These are phyloP conservation scores for Fraxinus sp. DNA, from an alignment of 305 asterid species.

Conservation along the genomic window DNA sequence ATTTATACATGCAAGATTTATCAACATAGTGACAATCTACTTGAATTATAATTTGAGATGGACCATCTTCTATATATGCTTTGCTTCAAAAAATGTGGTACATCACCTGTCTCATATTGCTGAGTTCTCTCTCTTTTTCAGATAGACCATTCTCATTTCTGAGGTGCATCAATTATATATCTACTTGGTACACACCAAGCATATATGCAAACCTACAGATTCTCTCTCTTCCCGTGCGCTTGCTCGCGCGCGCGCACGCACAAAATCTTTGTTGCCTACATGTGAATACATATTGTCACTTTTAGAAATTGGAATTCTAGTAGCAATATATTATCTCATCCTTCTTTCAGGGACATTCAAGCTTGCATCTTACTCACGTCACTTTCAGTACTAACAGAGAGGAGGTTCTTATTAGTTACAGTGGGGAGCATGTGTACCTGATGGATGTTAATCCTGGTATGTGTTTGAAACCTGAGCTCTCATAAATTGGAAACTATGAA, in stretches of 20 bases:
- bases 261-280: neutral
- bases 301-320: conserved; percentile 15
- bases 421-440: conserved; percentile 94
- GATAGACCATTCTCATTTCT: neutral
- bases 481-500: neutral
- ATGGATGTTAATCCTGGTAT: conserved; percentile 84
- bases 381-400: conserved; percentile 85
- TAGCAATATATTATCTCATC: conserved; percentile 24
- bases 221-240: neutral
- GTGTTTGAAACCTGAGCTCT: conserved; percentile 1
- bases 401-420: conserved; percentile 94
- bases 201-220: neutral
- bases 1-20: neutral
- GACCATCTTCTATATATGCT: neutral
- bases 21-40: neutral
- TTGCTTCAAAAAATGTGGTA: neutral
- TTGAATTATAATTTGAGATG: neutral
- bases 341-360: conserved; percentile 65
- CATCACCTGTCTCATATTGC: neutral
- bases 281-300: neutral
- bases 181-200: neutral
- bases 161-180: neutral
- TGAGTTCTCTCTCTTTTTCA: neutral
- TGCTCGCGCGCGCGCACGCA: neutral
- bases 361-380: conserved; percentile 86